These are phyloP conservation scores for Ceratobasidium sp. DNA, from an alignment of 1,284 basidiomycete species.

Conservation along the genomic window DNA sequence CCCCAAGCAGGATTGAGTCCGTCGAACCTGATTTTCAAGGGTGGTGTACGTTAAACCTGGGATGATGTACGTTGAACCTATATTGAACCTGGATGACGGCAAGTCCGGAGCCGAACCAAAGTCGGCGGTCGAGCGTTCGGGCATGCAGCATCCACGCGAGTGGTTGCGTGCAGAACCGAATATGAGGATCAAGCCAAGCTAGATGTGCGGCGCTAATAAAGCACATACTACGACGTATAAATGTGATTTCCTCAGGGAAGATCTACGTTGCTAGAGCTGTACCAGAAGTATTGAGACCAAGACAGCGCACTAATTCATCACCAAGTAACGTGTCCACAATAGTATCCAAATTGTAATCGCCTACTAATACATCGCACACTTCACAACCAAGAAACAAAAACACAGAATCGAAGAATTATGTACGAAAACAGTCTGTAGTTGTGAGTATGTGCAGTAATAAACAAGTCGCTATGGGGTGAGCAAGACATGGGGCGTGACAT, in stretches of 20 bases:
- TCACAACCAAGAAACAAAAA: constrained; percentile 32
- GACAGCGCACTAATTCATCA: background rate
- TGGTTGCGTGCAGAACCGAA: background rate
- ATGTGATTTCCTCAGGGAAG: background rate
- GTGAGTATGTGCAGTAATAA: constrained; percentile 45
- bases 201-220: background rate
- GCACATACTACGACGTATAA: background rate
- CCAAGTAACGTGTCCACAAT: constrained; percentile 12
- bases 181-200: background rate
- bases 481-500: constrained; percentile 27
- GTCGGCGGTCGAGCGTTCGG: too few species aligned
- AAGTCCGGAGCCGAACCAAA: too few species aligned
- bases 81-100: too few species aligned
- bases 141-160: too few species aligned
- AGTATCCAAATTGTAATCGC: constrained; percentile 25
- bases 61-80: background rate
- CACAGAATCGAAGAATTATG: constrained; percentile 37
- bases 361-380: constrained; percentile 27
- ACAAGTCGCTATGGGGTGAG: constrained; percentile 33
- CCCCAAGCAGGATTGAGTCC: background rate
- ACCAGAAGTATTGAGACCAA: background rate
- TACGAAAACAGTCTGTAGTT: constrained; percentile 43
- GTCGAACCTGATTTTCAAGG: background rate
- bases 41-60: constrained; percentile 1
- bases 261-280: background rate